Base-by-base conservation (phyloP, 2,329 filamentous ascomycete species). In the Gliomastix tumulicola region DNA sequence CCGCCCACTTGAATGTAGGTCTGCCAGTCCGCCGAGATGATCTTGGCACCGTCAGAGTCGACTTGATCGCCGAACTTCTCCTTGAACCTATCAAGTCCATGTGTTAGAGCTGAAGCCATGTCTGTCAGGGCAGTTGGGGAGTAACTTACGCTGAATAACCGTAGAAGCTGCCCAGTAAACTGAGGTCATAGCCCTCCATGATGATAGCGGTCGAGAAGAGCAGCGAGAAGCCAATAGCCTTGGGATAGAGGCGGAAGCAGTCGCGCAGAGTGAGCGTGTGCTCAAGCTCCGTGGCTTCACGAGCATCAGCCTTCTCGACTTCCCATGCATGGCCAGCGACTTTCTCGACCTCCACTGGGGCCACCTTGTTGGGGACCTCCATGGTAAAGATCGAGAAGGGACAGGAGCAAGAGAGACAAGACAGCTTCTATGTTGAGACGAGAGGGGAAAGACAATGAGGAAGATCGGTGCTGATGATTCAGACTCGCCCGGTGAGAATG, bases 51-150 rank as follows among this genome's bases (percentile, higher is more conserved):
- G 20, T 30, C 17, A 21, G 32, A 21, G 25, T 35, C 23, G 15
- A 23, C 28, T 28, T 37, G 16, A 20, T 37, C 18, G 36, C 71
- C 71, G 45, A 71, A 75, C 49, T 72, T 74, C 41, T 57, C 49
- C 40, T 69, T 68, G 54, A 75, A 47, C 48, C 33, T 50, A 20
- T 34, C n/a, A 31, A n/a, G n/a, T n/a, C n/a, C n/a, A n/a, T n/a
- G n/a, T n/a, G n/a, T n/a, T n/a, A n/a, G n/a, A n/a, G n/a, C n/a
- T n/a, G n/a, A n/a, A n/a, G n/a, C n/a, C n/a, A n/a, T n/a, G n/a
- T n/a, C n/a, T n/a, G n/a, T n/a, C n/a, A n/a, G n/a, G n/a, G n/a
- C n/a, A n/a, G n/a, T n/a, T n/a, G n/a, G n/a, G 9, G 9, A 25
- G 22, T 9, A 25, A 25, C 22, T 25, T n/a, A 25, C 22, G 22